Conservation (phyloP, 129 eudicot genomes). For the Flaveria linearis region DNA sequence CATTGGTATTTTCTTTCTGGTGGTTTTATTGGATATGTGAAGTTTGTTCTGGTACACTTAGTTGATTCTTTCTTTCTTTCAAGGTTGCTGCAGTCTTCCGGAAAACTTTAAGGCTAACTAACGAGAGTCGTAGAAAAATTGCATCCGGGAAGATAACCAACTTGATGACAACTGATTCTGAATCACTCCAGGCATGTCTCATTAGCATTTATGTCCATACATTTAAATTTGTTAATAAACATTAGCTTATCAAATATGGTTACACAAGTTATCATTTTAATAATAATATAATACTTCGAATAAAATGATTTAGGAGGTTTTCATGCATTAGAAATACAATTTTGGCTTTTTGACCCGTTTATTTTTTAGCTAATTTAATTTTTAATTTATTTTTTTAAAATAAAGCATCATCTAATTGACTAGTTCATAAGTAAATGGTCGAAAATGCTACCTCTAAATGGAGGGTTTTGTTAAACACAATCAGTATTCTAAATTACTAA, state of each 20-base stretch:
- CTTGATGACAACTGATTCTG: constrained; percentile 94
- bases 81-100: constrained; percentile 96
- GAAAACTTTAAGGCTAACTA: constrained; percentile 84
- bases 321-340: neutral
- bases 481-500: neutral
- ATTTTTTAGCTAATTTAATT: neutral
- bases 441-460: constrained; percentile 2
- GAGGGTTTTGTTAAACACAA: neutral
- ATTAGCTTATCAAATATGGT: neutral
- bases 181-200: constrained; percentile 75
- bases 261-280: neutral
- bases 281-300: neutral
- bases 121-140: constrained; percentile 81
- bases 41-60: constrained; percentile 17
- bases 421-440: neutral
- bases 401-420: neutral
- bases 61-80: constrained; percentile 27
- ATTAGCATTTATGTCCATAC: neutral
- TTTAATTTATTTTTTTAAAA: neutral
- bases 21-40: neutral
- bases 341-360: constrained; percentile 3
- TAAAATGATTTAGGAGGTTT: constrained; percentile 8
- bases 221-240: neutral
- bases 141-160: constrained; percentile 88
- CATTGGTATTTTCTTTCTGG: neutral